Evolutionary conservation across 257 asterid species (phyloP).

Genomic region (Henckelia pumila): DNA sequence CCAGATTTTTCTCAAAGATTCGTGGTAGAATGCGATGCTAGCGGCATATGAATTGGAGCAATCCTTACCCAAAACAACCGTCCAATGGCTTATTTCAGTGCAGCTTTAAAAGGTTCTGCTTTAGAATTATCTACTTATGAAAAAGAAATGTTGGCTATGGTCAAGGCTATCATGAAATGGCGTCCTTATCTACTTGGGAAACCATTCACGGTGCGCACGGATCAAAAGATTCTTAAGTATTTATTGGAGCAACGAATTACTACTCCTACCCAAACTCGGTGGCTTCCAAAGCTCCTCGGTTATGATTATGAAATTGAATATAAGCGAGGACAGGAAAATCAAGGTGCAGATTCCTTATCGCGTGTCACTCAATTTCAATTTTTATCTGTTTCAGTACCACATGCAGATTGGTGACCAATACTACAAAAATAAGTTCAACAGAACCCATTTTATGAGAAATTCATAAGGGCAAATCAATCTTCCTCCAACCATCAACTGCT

Average conservation of each 20-base stretch:
- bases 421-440: not conserved
- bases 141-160: not conserved
- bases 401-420: not conserved
- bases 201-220: not conserved
- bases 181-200: constrained; percentile 9
- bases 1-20: no score
- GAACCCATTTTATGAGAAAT: not conserved
- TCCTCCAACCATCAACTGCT: not conserved
- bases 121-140: constrained; percentile 3
- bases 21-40: no score
- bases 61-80: no score
- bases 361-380: constrained; percentile 4
- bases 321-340: not conserved
- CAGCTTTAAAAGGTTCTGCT: not conserved
- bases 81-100: constrained; percentile 6
- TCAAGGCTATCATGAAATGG: not conserved
- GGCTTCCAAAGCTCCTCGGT: constrained; percentile 2
- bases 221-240: not conserved
- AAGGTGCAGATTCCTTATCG: constrained; percentile 3
- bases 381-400: no score
- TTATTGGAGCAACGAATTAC: constrained; percentile 7
- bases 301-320: constrained; percentile 4
- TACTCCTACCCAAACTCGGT: not conserved
- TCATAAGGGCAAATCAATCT: not conserved
- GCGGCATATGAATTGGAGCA: no score